These are phyloP conservation scores for Corinectria fuckeliana DNA, from an alignment of 2,329 filamentous ascomycete genomes.

Conservation along the genomic window DNA sequence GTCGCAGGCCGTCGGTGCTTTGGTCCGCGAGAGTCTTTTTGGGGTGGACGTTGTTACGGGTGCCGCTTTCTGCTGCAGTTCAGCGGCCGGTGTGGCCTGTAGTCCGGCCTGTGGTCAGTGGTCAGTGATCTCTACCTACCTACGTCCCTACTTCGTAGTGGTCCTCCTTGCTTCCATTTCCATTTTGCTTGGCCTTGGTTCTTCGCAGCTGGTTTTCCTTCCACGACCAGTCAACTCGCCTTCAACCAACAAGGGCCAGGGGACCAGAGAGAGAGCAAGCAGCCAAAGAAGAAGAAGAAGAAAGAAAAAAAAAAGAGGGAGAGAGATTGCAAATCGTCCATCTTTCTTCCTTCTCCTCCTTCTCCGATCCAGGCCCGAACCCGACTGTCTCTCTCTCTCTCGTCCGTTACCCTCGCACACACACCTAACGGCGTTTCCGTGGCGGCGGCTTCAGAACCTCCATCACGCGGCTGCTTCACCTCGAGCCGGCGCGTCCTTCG, in stretches of 20 bases:
- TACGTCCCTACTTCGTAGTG: slow-evolving; percentile 2
- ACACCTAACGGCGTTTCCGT: slow-evolving; percentile 19
- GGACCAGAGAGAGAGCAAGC: slow-evolving; percentile 16
- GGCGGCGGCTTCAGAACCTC: slow-evolving; percentile 24
- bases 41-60: slow-evolving; percentile 10
- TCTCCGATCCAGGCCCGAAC: slow-evolving; percentile 10
- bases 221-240: slow-evolving; percentile 18
- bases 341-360: slow-evolving; percentile 10
- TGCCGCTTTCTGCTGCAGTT: slow-evolving; percentile 12
- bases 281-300: slow-evolving; percentile 19
- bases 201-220: slow-evolving; percentile 15
- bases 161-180: neutral
- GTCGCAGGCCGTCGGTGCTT: slow-evolving; percentile 18
- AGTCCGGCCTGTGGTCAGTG: slow-evolving; percentile 1
- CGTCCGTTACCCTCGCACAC: neutral
- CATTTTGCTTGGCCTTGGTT: slow-evolving; percentile 9
- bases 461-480: slow-evolving; percentile 32
- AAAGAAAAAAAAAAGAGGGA: slow-evolving; percentile 19
- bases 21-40: slow-evolving; percentile 18
- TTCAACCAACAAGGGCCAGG: slow-evolving; percentile 26
- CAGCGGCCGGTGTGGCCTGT: neutral
- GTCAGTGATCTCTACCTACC: neutral
- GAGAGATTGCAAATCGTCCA: slow-evolving; percentile 22
- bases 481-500: slow-evolving; percentile 31
- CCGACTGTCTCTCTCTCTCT: slow-evolving; percentile 8